phyloP scores from a whole-genome alignment of 1,284 basidiomycete species.

The Ustilago crameri region DNA sequence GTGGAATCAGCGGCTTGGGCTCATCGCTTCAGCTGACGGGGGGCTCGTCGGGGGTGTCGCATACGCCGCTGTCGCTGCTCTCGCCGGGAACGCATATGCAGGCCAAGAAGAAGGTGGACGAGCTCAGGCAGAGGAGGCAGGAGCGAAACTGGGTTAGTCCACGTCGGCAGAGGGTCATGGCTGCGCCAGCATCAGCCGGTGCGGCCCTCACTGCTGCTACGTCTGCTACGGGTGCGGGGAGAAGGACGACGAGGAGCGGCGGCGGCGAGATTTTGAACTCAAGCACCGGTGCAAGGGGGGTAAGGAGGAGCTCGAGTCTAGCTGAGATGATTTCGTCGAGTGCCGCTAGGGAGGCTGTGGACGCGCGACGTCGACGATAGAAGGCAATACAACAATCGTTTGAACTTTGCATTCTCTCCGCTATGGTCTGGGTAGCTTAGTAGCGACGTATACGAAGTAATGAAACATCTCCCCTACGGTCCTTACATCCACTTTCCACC shows the following conservation, averaged over 20 bases:
- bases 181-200: background rate
- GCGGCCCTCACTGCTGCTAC: background rate
- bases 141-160: constrained; percentile 35
- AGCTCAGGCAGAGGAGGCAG: constrained; percentile 18
- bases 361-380: too few relatives aligned
- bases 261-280: background rate
- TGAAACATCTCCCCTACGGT: constrained; percentile 61
- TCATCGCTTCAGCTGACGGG: constrained; percentile 21
- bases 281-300: background rate
- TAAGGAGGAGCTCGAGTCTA: background rate
- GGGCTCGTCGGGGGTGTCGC: constrained; percentile 34
- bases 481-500: constrained; percentile 54
- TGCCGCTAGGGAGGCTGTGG: background rate
- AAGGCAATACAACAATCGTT: too few relatives aligned
- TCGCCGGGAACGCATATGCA: constrained; percentile 32
- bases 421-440: constrained; percentile 26
- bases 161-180: constrained; percentile 1
- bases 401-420: too few relatives aligned
- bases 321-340: background rate
- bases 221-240: too few relatives aligned
- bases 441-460: constrained; percentile 63
- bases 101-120: constrained; percentile 26
- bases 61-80: constrained; percentile 41
- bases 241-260: background rate
- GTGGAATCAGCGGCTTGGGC: background rate